Evolutionary conservation across 768 basidiomycete genomes (phyloP), one percentile per base, ranked within the genome.

Genomic region (Suillus weaverae): DNA sequence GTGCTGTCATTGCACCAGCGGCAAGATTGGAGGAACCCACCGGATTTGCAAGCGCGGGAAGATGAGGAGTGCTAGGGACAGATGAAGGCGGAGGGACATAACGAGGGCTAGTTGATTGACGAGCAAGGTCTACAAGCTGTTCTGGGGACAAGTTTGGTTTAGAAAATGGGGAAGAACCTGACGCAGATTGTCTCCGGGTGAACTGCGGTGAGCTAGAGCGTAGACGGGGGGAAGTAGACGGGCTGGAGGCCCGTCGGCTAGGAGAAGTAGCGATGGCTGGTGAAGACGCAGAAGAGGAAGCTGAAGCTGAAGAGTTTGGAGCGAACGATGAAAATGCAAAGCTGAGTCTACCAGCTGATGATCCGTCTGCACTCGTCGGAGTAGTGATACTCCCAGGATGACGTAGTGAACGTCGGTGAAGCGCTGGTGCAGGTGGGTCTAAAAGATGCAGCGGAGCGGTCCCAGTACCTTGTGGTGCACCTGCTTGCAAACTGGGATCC

Each of bases 51-150:
- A 50, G 68, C 62, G 60, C 60, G 70, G 39, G 10, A 66, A 67
- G 36, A 69, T 65, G 22, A 33, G 69, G 41, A 64, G 66, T 56
- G 59, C 55, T 69, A 62, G 62, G 65, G 48, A 67, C 62, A 59
- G 68, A 71, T 55, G 70, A 66, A 63, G 61, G 50, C 54, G 66
- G 74, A 54, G 48, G 68, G 44, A 66, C 72, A 67, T 60, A 76
- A 60, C 54, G 83, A 70, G 64, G 86, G 61, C 80, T 75, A 13
- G 83, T 84, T 1, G 89, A 83, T 48, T 86, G 83, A 51, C 85
- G 84, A 1, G 91, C 92, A 33, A 94, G 83, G 62, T 90, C 88
- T 39, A 91, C 78, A 60, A 93, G 82, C 74, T 93, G 90, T 60
- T 92, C 90, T 32, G 92, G 88, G 2, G 86, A 81, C 2, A 92